Percentiles rank a stretch among this genome's conserved stretches.
Conservation (phyloP, 345 rosid species). For the Excoecaria cochinchinensis region DNA sequence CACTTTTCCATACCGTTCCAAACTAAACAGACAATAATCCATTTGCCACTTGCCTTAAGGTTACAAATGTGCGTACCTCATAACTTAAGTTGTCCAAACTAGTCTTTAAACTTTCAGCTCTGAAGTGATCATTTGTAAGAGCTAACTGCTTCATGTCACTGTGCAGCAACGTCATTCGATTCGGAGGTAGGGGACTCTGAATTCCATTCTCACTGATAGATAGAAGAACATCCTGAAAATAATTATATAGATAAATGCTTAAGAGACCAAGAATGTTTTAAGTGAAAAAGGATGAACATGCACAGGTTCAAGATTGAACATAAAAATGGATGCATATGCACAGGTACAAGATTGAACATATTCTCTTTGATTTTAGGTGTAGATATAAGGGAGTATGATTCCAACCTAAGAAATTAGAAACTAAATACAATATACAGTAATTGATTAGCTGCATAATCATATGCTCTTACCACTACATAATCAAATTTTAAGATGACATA, state of each 20-base stretch:
- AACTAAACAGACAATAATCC: constrained; percentile 7
- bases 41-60: constrained; percentile 10
- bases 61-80: constrained; percentile 53
- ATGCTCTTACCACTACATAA: neutral
- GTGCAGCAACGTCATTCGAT: constrained; percentile 36
- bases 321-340: neutral
- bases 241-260: constrained; percentile 19
- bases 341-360: neutral
- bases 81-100: constrained; percentile 86
- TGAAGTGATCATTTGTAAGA: constrained; percentile 54
- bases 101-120: constrained; percentile 66
- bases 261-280: constrained; percentile 8
- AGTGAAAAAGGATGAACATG: neutral
- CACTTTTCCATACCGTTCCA: constrained; percentile 1
- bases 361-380: neutral
- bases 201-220: constrained; percentile 43
- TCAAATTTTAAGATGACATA: neutral
- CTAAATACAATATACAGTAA: neutral
- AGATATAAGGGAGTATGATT: neutral
- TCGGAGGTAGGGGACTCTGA: constrained; percentile 32
- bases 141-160: constrained; percentile 49
- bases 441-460: neutral
- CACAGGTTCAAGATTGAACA: neutral
- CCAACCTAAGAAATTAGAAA: constrained; percentile 2
- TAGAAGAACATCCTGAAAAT: constrained; percentile 50